These are phyloP conservation scores for Rhizoclosmatium globosum DNA, from an alignment of 192 early-diverging fungal species.

Conservation along the genomic window DNA sequence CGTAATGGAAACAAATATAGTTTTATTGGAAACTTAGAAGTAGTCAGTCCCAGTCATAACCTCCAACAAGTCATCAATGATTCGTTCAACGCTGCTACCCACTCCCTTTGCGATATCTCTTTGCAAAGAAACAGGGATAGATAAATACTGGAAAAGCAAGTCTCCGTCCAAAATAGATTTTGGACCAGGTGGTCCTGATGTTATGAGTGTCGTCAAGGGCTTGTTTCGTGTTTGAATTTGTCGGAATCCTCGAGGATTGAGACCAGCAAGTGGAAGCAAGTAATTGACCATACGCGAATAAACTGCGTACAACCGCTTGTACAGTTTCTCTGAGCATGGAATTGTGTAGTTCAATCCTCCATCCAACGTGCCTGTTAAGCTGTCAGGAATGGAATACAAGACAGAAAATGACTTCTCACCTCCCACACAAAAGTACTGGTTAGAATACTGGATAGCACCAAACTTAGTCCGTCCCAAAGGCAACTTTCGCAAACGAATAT, in stretches of 20 bases:
- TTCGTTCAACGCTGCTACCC: slow-evolving; percentile 81
- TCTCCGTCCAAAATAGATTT: slow-evolving; percentile 88
- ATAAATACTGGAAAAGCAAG: slow-evolving; percentile 75
- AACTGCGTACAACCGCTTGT: slow-evolving; percentile 86
- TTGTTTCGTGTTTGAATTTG: slow-evolving; percentile 37
- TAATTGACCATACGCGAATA: slow-evolving; percentile 86
- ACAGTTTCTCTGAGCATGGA: slow-evolving; percentile 90
- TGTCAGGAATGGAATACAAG: slow-evolving; percentile 14
- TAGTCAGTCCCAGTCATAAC: slow-evolving; percentile 71
- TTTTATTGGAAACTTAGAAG: slow-evolving; percentile 61
- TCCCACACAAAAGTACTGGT: slow-evolving; percentile 23
- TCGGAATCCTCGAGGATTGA: slow-evolving; percentile 88
- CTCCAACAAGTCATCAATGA: slow-evolving; percentile 83
- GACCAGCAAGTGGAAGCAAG: slow-evolving; percentile 82
- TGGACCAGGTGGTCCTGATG: slow-evolving; percentile 71
- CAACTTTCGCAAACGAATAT: slow-evolving; percentile 65
- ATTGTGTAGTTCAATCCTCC: slow-evolving; percentile 73
- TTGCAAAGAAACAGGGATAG: slow-evolving; percentile 73
- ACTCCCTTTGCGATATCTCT: slow-evolving; percentile 89
- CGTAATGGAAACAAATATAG: not conserved
- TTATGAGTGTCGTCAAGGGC: slow-evolving; percentile 61
- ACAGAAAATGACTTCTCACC: slow-evolving; percentile 22
- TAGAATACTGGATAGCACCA: slow-evolving; percentile 43
- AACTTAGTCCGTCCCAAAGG: slow-evolving; percentile 23
- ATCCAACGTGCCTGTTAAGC: slow-evolving; percentile 66